These are phyloP conservation scores for Grifola frondosa DNA, from an alignment of 1,284 basidiomycete species.

Conservation along the genomic window DNA sequence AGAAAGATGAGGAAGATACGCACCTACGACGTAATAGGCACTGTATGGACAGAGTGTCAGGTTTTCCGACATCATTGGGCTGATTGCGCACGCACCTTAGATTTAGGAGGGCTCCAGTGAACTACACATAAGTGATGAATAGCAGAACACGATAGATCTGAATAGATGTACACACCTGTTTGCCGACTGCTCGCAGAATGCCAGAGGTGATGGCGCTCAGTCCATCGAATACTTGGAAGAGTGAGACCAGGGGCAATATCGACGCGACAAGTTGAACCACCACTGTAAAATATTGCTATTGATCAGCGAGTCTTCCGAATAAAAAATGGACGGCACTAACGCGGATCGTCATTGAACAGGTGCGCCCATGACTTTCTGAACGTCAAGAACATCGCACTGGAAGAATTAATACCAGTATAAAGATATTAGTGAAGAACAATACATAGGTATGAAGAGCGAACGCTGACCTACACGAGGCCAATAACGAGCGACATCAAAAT, in stretches of 20 bases:
- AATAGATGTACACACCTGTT: conserved; percentile 46
- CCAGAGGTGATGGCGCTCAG: conserved; percentile 69
- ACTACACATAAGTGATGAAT: conserved; percentile 32
- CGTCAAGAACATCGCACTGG: conserved; percentile 65
- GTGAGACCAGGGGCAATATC: conserved; percentile 74
- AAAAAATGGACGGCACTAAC: conserved; percentile 30
- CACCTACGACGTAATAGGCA: conserved; percentile 65
- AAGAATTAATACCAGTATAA: neutral
- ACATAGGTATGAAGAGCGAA: conserved; percentile 2
- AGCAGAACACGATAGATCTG: neutral
- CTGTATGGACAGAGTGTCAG: conserved; percentile 31
- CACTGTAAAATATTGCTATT: conserved; percentile 31
- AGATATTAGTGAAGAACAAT: neutral
- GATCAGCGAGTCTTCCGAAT: neutral
- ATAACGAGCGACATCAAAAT: conserved; percentile 62
- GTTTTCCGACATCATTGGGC: neutral
- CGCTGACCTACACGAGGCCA: conserved; percentile 62
- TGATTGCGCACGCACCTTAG: conserved; percentile 49
- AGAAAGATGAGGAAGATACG: conserved; percentile 1
- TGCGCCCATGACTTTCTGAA: conserved; percentile 79
- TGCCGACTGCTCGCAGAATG: conserved; percentile 77
- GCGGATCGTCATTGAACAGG: conserved; percentile 82
- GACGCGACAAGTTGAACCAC: conserved; percentile 67
- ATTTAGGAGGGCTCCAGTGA: conserved; percentile 65
- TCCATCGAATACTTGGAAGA: conserved; percentile 83